Evolutionary conservation across 2,329 filamentous ascomycete species (phyloP), one percentile per base, ranked within the genome.

Genomic region (Aureobasidium uvarum): DNA sequence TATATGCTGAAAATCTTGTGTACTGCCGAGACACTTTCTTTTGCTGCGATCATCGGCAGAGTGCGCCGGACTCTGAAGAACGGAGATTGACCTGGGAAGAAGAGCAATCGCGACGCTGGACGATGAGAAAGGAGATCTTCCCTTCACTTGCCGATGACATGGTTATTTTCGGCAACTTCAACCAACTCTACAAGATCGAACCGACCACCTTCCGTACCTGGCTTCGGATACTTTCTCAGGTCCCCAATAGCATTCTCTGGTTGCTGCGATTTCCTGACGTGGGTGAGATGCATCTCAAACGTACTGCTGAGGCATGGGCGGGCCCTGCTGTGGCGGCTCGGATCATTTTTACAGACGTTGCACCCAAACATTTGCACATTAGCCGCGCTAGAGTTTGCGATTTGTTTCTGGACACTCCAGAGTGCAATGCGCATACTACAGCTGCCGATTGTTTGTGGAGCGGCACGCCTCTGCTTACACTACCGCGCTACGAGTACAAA

Each of bases 111-210:
- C 85, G 89, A 66, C 85, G 95, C 68, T 98, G 95, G 94, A 83
- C 85, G 69, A 96, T 98, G 92, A 89, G 95, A 36, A 96, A 93
- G 73, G 88, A 96, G 71, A 79, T 99, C 45, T 99, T 99, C 72
- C 95, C 95, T 0, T 82, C 85, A 20, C 81, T 99, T 14, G 81
- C 86, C 2, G 90, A 98, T 72, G 89, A 96, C 74, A 85, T 87
- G 23, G 87, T 99, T 71, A 97, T 99, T 71, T 84, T 99, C 66
- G 95, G 92, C 7, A 99, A 99, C 77, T 99, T 99, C 79, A 99
- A 99, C 74, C 95, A 99, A 76, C 82, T 99, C 38, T 99, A 99
- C 80, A 99, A 99, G 92, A 98, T 99, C 77, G 95, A 99, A 71
- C 95, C 95, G 1, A 96, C 92, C 3, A 97, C 92, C 8, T 98